Evolutionary conservation across 2,329 filamentous ascomycete genomes (phyloP).

Genomic region (Dryadomyces sulphureus): DNA sequence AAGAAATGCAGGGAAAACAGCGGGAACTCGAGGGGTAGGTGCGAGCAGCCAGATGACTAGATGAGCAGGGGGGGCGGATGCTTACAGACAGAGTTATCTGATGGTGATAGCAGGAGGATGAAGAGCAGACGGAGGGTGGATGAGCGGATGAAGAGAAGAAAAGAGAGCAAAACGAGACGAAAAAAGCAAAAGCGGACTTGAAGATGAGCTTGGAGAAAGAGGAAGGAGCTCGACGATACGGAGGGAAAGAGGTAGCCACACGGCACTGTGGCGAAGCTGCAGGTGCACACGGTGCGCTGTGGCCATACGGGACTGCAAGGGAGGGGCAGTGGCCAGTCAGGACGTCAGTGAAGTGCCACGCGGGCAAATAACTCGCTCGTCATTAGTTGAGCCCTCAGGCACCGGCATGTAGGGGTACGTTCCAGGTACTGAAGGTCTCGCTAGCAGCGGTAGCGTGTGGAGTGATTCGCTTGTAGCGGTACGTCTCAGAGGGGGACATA

Average conservation of each 20-base stretch:
- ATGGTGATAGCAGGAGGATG: not conserved
- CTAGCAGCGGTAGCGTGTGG: not conserved
- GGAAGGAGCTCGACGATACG: slow-evolving; percentile 5
- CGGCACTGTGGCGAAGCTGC: not conserved
- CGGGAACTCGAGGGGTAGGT: too few relatives aligned
- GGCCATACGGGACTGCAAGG: not conserved
- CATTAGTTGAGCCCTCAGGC: slow-evolving; percentile 8
- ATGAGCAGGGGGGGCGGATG: too few relatives aligned
- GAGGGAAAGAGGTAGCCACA: not conserved
- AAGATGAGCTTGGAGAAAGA: too few relatives aligned
- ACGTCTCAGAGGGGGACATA: not conserved
- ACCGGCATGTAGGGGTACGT: not conserved
- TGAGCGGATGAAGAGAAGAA: not conserved
- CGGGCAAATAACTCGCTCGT: slow-evolving; percentile 9
- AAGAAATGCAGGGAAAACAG: too few relatives aligned
- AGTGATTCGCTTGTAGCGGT: not conserved
- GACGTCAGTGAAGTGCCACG: slow-evolving; percentile 2
- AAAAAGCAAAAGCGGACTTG: slow-evolving; percentile 1
- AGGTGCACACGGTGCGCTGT: slow-evolving; percentile 1
- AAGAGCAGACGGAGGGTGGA: not conserved
- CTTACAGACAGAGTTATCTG: not conserved
- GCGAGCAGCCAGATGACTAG: too few relatives aligned
- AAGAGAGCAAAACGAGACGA: not conserved
- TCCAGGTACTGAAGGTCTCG: not conserved
- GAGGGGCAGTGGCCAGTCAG: slow-evolving; percentile 2